Base-by-base conservation (phyloP, 176 grass and related monocot genomes). In the Raddia distichophylla region DNA sequence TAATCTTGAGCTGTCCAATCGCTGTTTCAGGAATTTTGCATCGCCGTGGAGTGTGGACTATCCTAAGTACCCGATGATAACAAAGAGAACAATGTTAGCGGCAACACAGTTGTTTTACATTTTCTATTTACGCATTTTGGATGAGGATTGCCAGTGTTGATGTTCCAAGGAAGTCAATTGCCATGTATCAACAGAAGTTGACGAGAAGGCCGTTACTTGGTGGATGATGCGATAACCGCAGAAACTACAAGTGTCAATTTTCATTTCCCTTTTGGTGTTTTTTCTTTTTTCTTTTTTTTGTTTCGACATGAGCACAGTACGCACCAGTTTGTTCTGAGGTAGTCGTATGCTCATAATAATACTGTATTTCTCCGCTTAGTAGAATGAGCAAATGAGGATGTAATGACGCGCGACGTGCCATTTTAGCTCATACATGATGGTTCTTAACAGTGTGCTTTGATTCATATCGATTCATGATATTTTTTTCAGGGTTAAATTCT, bases 51-150 rank as follows among this genome's bases (percentile, higher is more conserved):
- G n/a, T n/a, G n/a, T 44, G 17, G 32, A 6, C 54, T 6, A n/a
- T n/a, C n/a, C n/a, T n/a, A n/a, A n/a, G n/a, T n/a, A 76, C 22
- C 57, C 18, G 15, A 50, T 71, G 48, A 35, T 69, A 65, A 83
- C 74, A 65, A 67, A 67, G 64, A 67, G 34, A 73, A 74, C 57
- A 12, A 69, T 56, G 8, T 40, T 53, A 33, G 6, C 47, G 45
- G 7, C 18, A 60, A 7, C 3, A 6, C 5, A 7, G 11, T 69
- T 59, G 32, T 10, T 66, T 83, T 43, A 79, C 5, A 63, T 75
- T 80, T 45, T n/a, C n/a, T 50, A 56, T 63, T 18, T 40, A 16
- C 15, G 12, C 17, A 11, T 59, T 71, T 60, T 57, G 64, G 40
- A 58, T 17, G 51, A 69, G 53, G 40, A 35, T 48, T 55, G 34